phyloP scores from a whole-genome alignment of 139 green algal species.

The Pedinophyceae sp. region DNA sequence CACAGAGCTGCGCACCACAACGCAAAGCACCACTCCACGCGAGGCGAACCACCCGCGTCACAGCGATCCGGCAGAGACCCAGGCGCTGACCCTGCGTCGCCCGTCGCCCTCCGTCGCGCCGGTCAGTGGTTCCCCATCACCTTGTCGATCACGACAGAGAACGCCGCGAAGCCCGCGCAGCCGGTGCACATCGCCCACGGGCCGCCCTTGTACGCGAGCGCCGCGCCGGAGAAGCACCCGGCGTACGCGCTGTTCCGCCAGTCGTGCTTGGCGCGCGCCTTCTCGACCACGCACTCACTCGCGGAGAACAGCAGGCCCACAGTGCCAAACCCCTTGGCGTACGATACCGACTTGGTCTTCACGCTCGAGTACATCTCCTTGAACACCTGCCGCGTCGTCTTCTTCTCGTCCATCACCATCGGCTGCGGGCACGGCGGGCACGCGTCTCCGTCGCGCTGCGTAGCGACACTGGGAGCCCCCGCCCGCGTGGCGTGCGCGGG shows the following conservation, averaged over 20 bases:
- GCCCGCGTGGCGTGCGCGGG: constrained; percentile 8
- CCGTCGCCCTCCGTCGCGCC: too few relatives aligned
- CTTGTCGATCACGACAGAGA: constrained; percentile 69
- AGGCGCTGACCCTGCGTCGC: too few relatives aligned
- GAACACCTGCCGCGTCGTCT: constrained; percentile 21
- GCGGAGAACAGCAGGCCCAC: constrained; percentile 81
- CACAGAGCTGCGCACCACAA: too few relatives aligned
- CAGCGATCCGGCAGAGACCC: too few relatives aligned
- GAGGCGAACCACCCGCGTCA: too few relatives aligned
- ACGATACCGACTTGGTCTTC: constrained; percentile 28
- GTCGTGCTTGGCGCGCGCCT: constrained; percentile 77
- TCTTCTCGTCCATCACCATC: constrained; percentile 13
- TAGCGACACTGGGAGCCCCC: constrained; percentile 13
- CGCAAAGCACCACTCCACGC: too few relatives aligned
- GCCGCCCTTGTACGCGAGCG: constrained; percentile 42
- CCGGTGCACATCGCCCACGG: constrained; percentile 74
- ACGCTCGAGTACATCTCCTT: constrained; percentile 28
- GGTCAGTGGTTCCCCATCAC: constrained; percentile 34
- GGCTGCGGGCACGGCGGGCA: constrained; percentile 2
- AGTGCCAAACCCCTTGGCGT: constrained; percentile 43
- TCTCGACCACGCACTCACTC: constrained; percentile 88
- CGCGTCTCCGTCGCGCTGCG: constrained; percentile 18
- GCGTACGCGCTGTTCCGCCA: constrained; percentile 69
- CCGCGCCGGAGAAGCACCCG: constrained; percentile 72
- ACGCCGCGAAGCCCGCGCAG: constrained; percentile 76